Evolutionary conservation across 495 filamentous ascomycete species (phyloP), one percentile per base, ranked within the genome.

Genomic region (Tetracladium setigerum): DNA sequence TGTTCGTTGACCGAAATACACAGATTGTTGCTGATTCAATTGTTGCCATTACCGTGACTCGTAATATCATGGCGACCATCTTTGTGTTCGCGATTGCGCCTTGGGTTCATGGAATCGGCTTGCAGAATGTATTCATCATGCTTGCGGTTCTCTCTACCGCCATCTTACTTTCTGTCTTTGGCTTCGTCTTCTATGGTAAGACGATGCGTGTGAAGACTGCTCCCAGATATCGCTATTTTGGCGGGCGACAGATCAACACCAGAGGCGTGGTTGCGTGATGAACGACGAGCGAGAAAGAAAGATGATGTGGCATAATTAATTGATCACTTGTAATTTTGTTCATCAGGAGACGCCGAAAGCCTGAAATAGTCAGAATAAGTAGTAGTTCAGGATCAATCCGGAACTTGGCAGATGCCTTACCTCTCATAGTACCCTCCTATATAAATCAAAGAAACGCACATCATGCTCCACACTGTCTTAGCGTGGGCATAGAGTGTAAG

Each of bases 11-110:
- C 17, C 16, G 7, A 3, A 36, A 41, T 12, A 36, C 30, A 12
- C 32, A 67, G 64, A 60, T 67, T 6, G 53, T 66, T 30, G 61
- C 57, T 22, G 63, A 67, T 48, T 53, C 63, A 16, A 35, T 67
- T 5, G 56, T 67, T 3, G 63, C 57, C 0, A 57, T 67, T 0
- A 59, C 63, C 5, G 61, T 67, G 32, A 57, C 59, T 47, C 53
- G 63, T 6, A 67, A 66, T 17, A 58, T 61, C 27, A 49, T 63
- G 14, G 56, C 59, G 11, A 52, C 61, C 12, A 53, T 65, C 19
- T 56, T 67, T 5, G 54, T 67, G 0, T 65, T 66, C 32, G 62
- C 51, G 0, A 38, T 67, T 13, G 62, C 55, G 0, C 63, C 63
- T 8, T 66, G 64, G 64, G 52, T 64, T 9, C 39, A 58, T 12